Evolutionary conservation across 306 rosid species (phyloP), one percentile per base, ranked within the genome.

Genomic region (Boehmeria nivea): DNA sequence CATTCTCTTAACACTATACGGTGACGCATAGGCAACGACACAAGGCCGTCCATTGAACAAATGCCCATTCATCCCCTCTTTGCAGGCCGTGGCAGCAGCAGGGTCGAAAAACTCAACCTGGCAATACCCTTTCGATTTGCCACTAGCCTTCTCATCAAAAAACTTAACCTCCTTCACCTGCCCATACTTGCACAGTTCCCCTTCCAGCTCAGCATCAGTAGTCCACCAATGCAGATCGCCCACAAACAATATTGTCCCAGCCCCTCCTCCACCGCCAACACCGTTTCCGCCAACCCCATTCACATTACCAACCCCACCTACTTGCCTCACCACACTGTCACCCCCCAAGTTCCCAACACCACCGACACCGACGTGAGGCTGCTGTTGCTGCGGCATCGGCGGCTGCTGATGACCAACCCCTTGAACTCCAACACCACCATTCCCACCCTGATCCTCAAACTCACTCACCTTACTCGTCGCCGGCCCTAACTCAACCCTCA

Each of bases 221-320:
- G 95, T 93, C 99, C 99, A 93, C 99, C 99, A 93, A 61, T 93
- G 96, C 72, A 93, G 72, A 68, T 93, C 99, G 36, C 99, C 99
- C 48, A 91, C 99, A 87, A 84, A 91, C 63, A 87, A 70, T 31
- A 83, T 71, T 0, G 89, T 85, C 10, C 93, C 85, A 0, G 85
- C 91, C 22, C 73, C 81, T 12, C 81, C 70, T 13, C 76, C 75
- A 11, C 73, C 76, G 1, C 66, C 65, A 3, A 64, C 67, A 2
- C 62, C 66, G 16, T 38, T 45, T 50, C 22, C 78, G 59, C 68
- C 81, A 31, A 71, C 54, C 28, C 80, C 82, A 26, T 73, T 73
- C 54, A 56, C 61, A 73, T 65, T 76, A 13, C 68, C 74, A 42
- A 14, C 17, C 39, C 77, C 65, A n/a, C n/a, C n/a, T n/a, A n/a